phyloP scores from a whole-genome alignment of 441 rosid species.

The Populus hybrid region DNA sequence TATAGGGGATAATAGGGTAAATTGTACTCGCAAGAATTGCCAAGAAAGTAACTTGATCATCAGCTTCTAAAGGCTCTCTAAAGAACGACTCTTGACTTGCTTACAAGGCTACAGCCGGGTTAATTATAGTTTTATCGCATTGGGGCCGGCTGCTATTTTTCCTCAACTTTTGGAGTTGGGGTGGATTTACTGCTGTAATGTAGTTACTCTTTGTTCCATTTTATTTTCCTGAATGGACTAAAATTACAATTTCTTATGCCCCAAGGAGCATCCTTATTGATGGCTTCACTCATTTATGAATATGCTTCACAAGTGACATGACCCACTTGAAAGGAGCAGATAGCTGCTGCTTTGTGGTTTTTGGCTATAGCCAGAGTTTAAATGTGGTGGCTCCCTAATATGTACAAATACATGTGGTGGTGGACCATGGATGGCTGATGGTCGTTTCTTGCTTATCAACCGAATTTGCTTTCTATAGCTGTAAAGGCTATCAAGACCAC shows the following conservation, averaged over 20 bases:
- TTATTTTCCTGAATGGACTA: neutral
- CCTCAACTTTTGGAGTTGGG: neutral
- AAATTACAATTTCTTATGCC: neutral
- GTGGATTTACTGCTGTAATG: neutral
- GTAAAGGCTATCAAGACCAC: conserved; percentile 22
- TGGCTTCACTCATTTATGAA: neutral
- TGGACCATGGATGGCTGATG: conserved; percentile 24
- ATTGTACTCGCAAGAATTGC: too few species aligned
- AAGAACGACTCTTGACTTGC: neutral
- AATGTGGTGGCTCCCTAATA: neutral
- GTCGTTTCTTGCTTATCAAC: conserved; percentile 13
- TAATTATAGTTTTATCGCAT: neutral
- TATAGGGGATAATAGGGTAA: too few species aligned
- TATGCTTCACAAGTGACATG: neutral
- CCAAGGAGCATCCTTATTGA: neutral
- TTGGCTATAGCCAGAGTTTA: neutral
- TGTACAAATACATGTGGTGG: neutral
- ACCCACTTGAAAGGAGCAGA: conserved; percentile 7
- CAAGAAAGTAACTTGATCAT: too few species aligned
- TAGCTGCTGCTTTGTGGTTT: neutral
- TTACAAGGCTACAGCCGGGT: neutral
- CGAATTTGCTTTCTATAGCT: conserved; percentile 31
- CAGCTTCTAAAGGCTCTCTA: neutral
- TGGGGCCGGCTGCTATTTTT: neutral
- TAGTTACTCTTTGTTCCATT: neutral